Percentiles rank a stretch among this genome's conserved stretches.
Conservation (phyloP, 148 eudicot species). For the Rhododendron ferrugineum region DNA sequence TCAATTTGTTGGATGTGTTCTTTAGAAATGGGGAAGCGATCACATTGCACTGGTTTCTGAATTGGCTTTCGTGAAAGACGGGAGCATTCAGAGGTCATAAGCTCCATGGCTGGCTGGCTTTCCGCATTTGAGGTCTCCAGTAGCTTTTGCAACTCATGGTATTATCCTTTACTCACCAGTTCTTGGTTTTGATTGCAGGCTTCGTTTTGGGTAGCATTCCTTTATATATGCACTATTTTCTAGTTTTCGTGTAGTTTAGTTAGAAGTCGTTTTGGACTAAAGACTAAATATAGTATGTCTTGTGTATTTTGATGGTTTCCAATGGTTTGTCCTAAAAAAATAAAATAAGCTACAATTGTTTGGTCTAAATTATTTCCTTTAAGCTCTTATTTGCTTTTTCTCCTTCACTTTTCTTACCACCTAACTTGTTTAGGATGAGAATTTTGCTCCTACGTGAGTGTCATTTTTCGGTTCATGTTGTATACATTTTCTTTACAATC, state of each 20-base stretch:
- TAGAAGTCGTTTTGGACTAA: background rate
- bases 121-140: background rate
- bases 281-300: background rate
- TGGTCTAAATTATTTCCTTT: background rate
- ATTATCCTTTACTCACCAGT: background rate
- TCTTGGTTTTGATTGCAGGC: background rate
- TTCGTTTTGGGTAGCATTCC: background rate
- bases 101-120: background rate
- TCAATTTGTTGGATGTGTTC: constrained; percentile 7
- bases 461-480: background rate
- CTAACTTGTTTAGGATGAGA: background rate
- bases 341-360: no score
- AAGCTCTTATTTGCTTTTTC: background rate
- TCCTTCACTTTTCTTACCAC: background rate
- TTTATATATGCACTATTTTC: background rate
- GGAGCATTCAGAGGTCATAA: constrained; percentile 1
- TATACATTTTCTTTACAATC: no score
- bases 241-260: background rate
- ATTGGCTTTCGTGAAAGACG: constrained; percentile 52
- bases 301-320: background rate
- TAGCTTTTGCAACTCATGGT: background rate
- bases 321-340: background rate
- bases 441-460: background rate
- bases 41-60: constrained; percentile 92
- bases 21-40: constrained; percentile 99